Conservation (phyloP, 108 stramenopile species). For the Nannochloropsis gaditana region DNA sequence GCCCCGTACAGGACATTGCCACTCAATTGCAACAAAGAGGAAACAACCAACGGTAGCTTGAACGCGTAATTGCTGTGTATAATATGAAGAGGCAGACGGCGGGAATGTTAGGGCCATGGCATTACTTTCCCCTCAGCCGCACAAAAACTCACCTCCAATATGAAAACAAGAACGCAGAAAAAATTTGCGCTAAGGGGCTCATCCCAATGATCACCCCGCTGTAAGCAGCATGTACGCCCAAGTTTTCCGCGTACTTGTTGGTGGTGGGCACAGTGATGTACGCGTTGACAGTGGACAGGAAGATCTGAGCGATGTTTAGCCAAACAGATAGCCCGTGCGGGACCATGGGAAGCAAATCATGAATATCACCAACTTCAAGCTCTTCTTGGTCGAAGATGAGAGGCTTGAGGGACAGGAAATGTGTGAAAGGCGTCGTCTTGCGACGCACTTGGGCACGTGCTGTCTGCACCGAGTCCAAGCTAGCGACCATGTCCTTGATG, state of each 20-base stretch:
- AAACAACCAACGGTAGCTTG: conserved; percentile 68
- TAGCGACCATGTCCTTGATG: not conserved
- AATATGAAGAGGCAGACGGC: not conserved
- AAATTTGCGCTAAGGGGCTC: conserved; percentile 70
- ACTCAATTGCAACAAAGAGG: conserved; percentile 57
- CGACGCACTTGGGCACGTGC: conserved; percentile 3
- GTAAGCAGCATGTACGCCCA: conserved; percentile 63
- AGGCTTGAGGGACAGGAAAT: conserved; percentile 1
- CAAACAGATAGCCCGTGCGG: not conserved
- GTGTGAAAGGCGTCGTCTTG: not conserved
- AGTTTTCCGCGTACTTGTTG: conserved; percentile 62
- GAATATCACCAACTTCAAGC: conserved; percentile 15
- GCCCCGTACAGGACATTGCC: conserved; percentile 75
- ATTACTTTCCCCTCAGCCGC: not conserved
- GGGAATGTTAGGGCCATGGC: not conserved
- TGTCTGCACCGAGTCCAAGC: not conserved
- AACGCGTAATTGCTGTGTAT: conserved; percentile 59
- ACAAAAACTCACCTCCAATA: conserved; percentile 63
- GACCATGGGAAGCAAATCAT: not conserved
- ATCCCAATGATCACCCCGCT: conserved; percentile 77
- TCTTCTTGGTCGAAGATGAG: conserved; percentile 14
- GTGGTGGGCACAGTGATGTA: conserved; percentile 49
- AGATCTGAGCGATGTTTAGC: not conserved
- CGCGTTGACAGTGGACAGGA: not conserved
- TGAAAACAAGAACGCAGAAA: conserved; percentile 67